Conservation (phyloP, 2,329 filamentous ascomycete genomes). For the Hymenoscyphus fraxineus region DNA sequence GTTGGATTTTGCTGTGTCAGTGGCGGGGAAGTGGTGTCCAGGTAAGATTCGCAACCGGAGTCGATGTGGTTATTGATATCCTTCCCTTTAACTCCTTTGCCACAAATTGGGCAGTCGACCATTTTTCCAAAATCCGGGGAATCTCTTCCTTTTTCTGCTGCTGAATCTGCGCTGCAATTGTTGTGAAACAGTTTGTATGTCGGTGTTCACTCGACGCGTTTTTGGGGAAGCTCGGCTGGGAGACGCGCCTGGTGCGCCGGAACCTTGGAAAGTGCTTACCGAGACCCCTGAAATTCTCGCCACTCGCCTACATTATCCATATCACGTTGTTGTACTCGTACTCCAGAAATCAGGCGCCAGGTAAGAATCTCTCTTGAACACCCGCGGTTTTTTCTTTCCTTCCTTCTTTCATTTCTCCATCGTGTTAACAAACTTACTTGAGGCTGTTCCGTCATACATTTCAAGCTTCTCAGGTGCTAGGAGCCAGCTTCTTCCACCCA, state of each 20-base stretch:
- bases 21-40: constrained; percentile 48
- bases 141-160: not conserved
- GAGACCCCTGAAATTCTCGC: not conserved
- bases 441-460: too few relatives aligned
- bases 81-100: constrained; percentile 63
- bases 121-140: constrained; percentile 20
- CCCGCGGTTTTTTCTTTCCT: too few relatives aligned
- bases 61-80: constrained; percentile 92
- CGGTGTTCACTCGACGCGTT: not conserved
- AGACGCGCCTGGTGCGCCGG: too few relatives aligned
- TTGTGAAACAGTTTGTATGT: too few relatives aligned
- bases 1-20: constrained; percentile 35
- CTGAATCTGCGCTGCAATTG: not conserved
- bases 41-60: constrained; percentile 67
- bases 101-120: constrained; percentile 80
- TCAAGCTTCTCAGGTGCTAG: too few relatives aligned
- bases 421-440: too few relatives aligned
- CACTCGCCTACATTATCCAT: not conserved
- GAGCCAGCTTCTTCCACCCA: too few relatives aligned
- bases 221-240: not conserved
- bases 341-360: too few relatives aligned
- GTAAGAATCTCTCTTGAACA: too few relatives aligned
- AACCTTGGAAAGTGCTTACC: not conserved
- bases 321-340: too few relatives aligned
- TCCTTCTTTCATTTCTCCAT: too few relatives aligned